These are phyloP conservation scores for Phyllosticta citrichinensis DNA, from an alignment of 2,329 filamentous ascomycete genomes.

Conservation along the genomic window DNA sequence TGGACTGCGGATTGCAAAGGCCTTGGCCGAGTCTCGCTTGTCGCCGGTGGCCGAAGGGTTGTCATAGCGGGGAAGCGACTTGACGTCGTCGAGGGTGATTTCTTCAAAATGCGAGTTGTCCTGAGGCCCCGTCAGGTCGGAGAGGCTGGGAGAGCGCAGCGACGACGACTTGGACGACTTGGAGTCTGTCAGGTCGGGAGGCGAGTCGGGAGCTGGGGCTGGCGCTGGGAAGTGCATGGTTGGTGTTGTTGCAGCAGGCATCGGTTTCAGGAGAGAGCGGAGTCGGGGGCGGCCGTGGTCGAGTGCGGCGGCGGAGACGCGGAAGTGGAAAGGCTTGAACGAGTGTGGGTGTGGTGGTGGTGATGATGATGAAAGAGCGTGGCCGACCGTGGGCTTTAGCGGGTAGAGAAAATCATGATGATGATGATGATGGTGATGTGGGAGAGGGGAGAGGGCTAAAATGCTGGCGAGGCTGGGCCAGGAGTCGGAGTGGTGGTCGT, in stretches of 20 bases:
- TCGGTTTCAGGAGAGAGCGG: slow-evolving; percentile 26
- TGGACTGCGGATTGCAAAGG: slow-evolving; percentile 4
- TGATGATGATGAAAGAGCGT: neutral
- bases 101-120: slow-evolving; percentile 86
- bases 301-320: slow-evolving; percentile 13
- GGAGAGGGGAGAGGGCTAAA: neutral
- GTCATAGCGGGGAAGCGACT: slow-evolving; percentile 18
- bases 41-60: neutral
- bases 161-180: slow-evolving; percentile 90
- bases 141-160: slow-evolving; percentile 67
- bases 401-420: slow-evolving; percentile 24
- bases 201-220: slow-evolving; percentile 49
- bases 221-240: slow-evolving; percentile 14
- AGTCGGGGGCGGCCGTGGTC: slow-evolving; percentile 11
- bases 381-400: slow-evolving; percentile 18
- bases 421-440: slow-evolving; percentile 12
- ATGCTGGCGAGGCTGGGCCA: slow-evolving; percentile 23
- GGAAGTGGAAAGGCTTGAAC: slow-evolving; percentile 9
- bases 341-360: slow-evolving; percentile 17
- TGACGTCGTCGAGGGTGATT: slow-evolving; percentile 72
- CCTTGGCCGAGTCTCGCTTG: slow-evolving; percentile 5
- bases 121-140: slow-evolving; percentile 48
- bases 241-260: slow-evolving; percentile 16
- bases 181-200: slow-evolving; percentile 69
- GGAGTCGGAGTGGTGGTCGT: slow-evolving; percentile 18